Evolutionary conservation across 2,329 filamentous ascomycete species (phyloP), one percentile per base, ranked within the genome.

Genomic region (Cladophialophora yegresii): DNA sequence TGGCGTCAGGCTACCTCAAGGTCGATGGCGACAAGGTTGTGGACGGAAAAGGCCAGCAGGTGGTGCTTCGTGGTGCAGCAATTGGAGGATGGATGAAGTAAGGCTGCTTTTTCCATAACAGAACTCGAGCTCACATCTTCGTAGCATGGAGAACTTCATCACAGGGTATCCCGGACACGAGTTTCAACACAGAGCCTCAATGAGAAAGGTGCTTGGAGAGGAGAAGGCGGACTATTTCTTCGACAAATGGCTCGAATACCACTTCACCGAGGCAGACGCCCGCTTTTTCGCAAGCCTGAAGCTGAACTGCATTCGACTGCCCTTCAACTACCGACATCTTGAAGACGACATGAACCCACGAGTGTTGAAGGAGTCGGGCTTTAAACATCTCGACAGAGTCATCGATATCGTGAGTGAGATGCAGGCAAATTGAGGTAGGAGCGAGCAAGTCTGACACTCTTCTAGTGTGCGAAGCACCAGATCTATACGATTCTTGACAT

Each of bases 191-290:
- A 81, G 84, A 12, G 79, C 78, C 2, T 80, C 83, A 1, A 80
- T 87, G 74, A 74, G 9, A 28, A 55, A 81, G 62, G 81, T 83
- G 0, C 75, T 87, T 0, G 85, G 85, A 0, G 70, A 79, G 45
- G 80, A 86, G 54, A 86, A 85, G 70, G 81, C 82, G 55, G 78
- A 85, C 3, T 86, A 81, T 76, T 87, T 87, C 74, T 87, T 87
- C 65, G 83, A 86, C 67, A 82, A 79, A 66, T 81, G 81, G 69
- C 73, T 85, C 0, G 77, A 85, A 59, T 81, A 86, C 69, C 87
- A 86, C 77, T 87, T 87, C 73, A 83, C 81, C 6, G 82, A 84
- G 13, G 77, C 78, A 0, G 85, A 87, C 65, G 84, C 85, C 23
- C 79, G 80, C 26, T 86, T 85, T 73, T 84, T 85, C 67, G 80